Percentiles rank a stretch among this genome's conserved stretches.
phyloP scores from a whole-genome alignment of 148 eudicot genomes.

The Polygonum maritimum region DNA sequence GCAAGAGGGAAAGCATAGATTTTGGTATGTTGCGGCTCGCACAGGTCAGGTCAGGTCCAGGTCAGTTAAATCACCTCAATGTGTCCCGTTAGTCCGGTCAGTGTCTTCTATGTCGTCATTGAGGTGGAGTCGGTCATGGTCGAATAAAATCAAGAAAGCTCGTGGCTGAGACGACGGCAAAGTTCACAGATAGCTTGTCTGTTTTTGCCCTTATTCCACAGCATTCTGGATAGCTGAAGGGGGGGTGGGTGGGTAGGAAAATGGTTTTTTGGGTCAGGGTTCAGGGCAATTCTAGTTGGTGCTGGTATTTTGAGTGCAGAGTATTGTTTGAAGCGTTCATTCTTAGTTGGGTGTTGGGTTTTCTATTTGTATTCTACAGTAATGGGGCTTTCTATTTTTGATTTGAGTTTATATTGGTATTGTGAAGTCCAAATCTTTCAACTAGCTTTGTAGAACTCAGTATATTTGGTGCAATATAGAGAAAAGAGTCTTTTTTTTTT shows the following conservation, averaged over 20 bases:
- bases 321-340: conserved; percentile 1
- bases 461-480: neutral
- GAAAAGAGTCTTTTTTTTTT: neutral
- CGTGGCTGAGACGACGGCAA: neutral
- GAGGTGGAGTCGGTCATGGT: conserved; percentile 7
- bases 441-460: conserved; percentile 4
- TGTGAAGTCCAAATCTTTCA: conserved; percentile 1
- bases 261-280: neutral
- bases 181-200: neutral
- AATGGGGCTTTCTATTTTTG: neutral
- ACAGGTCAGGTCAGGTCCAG: conserved; percentile 5
- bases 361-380: conserved; percentile 1
- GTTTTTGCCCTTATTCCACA: neutral
- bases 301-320: conserved; percentile 6
- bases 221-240: neutral
- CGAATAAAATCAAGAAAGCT: conserved; percentile 7
- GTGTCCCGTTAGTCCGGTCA: conserved; percentile 4
- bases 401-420: neutral
- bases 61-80: conserved; percentile 7
- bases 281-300: neutral
- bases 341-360: neutral
- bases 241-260: neutral
- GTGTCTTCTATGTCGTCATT: neutral
- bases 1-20: neutral
- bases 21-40: conserved; percentile 7